A percentile compares a stretch with the other conserved stretches of the same genome.
These are phyloP conservation scores for Bassia scoparia DNA, from an alignment of 148 eudicot genomes.

Conservation along the genomic window DNA sequence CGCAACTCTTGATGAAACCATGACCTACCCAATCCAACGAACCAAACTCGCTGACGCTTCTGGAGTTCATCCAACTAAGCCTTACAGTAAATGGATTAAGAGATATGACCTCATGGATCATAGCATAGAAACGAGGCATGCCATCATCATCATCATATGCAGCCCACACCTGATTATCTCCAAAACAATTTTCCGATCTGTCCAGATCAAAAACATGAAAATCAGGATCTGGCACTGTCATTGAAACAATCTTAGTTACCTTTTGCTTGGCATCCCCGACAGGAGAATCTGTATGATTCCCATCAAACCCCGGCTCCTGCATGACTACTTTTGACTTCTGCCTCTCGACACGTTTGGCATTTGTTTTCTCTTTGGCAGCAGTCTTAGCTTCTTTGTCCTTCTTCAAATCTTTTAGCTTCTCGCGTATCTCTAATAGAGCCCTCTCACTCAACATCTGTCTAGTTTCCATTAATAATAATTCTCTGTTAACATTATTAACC, in stretches of 20 bases:
- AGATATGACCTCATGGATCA: constrained; percentile 46
- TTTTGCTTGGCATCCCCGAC: constrained; percentile 14
- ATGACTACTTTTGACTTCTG: constrained; percentile 24
- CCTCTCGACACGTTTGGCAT: constrained; percentile 32
- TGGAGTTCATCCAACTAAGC: constrained; percentile 60
- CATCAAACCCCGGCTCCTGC: constrained; percentile 25
- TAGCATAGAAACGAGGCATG: constrained; percentile 67
- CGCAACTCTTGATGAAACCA: constrained; percentile 55
- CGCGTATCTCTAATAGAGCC: constrained; percentile 43
- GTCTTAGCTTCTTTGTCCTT: constrained; percentile 28
- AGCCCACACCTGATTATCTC: constrained; percentile 62
- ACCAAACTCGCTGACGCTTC: constrained; percentile 46
- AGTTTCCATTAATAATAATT: constrained; percentile 39
- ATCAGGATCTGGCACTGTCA: constrained; percentile 66
- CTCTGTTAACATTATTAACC: constrained; percentile 32
- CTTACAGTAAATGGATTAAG: constrained; percentile 43
- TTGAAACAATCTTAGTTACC: constrained; percentile 22
- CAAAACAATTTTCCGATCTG: constrained; percentile 46
- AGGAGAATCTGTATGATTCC: constrained; percentile 22
- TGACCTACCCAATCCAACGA: constrained; percentile 43
- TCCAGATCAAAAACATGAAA: constrained; percentile 61
- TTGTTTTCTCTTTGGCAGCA: constrained; percentile 33
- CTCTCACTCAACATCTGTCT: constrained; percentile 47
- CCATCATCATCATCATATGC: constrained; percentile 64
- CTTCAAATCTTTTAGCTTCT: constrained; percentile 40